These are phyloP conservation scores for Arachis hypogaea DNA, from an alignment of 306 rosid species.

Conservation along the genomic window DNA sequence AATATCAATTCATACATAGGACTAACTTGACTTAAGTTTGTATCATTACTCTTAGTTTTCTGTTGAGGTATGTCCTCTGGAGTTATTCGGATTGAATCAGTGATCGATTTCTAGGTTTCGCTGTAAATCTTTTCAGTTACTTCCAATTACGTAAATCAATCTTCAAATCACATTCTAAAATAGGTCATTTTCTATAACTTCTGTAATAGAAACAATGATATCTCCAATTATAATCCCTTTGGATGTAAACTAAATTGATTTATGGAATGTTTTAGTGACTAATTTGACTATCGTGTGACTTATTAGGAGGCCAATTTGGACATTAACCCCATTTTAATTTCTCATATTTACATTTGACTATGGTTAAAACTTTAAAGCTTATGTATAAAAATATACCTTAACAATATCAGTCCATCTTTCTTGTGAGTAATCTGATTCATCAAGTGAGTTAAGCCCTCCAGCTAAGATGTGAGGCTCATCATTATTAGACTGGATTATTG, in stretches of 20 bases:
- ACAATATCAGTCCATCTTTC: conserved; percentile 89
- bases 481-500: conserved; percentile 66
- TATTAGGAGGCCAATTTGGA: no score
- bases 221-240: no score
- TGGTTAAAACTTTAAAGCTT: no score
- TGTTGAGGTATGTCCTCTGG: not conserved
- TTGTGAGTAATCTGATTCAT: conserved; percentile 80
- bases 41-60: not conserved
- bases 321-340: no score
- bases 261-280: no score
- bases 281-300: no score
- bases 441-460: conserved; percentile 82
- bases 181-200: not conserved
- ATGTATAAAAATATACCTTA: conserved; percentile 47
- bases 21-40: not conserved
- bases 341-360: no score
- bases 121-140: not conserved
- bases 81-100: not conserved
- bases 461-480: conserved; percentile 72
- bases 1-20: not conserved
- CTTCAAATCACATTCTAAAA: not conserved
- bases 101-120: not conserved
- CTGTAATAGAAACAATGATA: no score
- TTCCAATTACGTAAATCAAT: not conserved
- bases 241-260: no score